Evolutionary conservation across 257 asterid species (phyloP).

Genomic region (Nicotiana tabacum): DNA sequence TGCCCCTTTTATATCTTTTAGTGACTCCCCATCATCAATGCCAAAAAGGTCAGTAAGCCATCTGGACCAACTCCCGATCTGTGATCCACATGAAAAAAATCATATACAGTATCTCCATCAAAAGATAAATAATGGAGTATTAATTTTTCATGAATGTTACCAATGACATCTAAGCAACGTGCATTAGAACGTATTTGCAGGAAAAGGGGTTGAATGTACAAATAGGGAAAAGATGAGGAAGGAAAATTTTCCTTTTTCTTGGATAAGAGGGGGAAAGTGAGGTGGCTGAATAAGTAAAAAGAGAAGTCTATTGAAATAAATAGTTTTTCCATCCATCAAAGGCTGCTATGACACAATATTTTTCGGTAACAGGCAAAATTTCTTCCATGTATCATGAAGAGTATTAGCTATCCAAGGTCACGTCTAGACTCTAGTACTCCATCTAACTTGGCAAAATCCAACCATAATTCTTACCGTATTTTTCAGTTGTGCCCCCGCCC

Average conservation of each 20-base stretch:
- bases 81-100: neutral
- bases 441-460: neutral
- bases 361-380: neutral
- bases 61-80: conserved; percentile 22
- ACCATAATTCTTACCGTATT: conserved; percentile 49
- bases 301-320: neutral
- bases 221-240: neutral
- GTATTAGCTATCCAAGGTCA: neutral
- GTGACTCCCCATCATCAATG: conserved; percentile 15
- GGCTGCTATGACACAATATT: neutral
- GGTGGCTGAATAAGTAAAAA: neutral
- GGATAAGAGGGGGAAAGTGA: neutral
- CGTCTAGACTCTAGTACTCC: neutral
- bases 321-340: neutral
- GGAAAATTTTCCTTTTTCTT: neutral
- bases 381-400: no score
- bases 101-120: neutral
- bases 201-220: neutral
- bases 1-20: conserved; percentile 18
- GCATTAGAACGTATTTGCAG: neutral
- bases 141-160: neutral
- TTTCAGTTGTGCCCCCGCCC: conserved; percentile 86
- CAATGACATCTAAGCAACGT: neutral
- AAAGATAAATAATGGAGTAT: neutral
- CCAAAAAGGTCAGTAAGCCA: conserved; percentile 20